phyloP scores from a whole-genome alignment of 2,329 filamentous ascomycete species.

The Aspergillus intermedius region DNA sequence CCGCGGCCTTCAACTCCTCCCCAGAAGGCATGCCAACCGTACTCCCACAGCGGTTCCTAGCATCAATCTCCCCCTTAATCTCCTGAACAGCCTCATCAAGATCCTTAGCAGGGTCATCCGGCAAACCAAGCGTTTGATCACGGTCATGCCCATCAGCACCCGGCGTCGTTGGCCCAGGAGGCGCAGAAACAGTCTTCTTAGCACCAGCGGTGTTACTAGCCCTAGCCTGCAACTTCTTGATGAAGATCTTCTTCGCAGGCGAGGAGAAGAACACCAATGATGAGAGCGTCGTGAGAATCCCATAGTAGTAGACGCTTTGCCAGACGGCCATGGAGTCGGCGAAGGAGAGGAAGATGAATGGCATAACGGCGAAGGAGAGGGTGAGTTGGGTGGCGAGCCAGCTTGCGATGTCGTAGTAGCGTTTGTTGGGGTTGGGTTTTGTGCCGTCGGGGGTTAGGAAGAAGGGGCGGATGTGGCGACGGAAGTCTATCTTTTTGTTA shows the following conservation, averaged over 20 bases:
- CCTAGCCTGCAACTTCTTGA: slow-evolving; percentile 54
- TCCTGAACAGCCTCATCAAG: slow-evolving; percentile 72
- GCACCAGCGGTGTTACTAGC: neutral
- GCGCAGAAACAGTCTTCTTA: neutral
- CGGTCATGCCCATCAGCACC: slow-evolving; percentile 51
- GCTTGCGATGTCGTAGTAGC: slow-evolving; percentile 76
- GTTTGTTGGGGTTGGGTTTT: slow-evolving; percentile 63
- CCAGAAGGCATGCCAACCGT: slow-evolving; percentile 40
- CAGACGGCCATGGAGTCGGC: slow-evolving; percentile 66
- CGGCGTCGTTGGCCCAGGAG: too few relatives aligned
- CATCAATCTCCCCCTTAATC: slow-evolving; percentile 65
- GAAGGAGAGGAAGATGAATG: slow-evolving; percentile 78
- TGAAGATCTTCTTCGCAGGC: slow-evolving; percentile 60
- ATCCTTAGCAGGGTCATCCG: slow-evolving; percentile 67
- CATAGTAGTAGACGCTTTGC: slow-evolving; percentile 85
- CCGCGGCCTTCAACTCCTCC: slow-evolving; percentile 46
- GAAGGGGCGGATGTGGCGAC: slow-evolving; percentile 83
- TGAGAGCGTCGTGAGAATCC: slow-evolving; percentile 58
- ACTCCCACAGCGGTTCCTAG: slow-evolving; percentile 44
- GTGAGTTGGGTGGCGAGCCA: slow-evolving; percentile 71
- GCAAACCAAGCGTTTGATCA: slow-evolving; percentile 68
- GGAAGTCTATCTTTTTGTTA: slow-evolving; percentile 59
- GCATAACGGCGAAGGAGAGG: slow-evolving; percentile 74
- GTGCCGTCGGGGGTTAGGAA: slow-evolving; percentile 75
- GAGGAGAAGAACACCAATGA: slow-evolving; percentile 73